These are phyloP conservation scores for Circinella minor DNA, from an alignment of 371 early-diverging fungal genomes.

Conservation along the genomic window DNA sequence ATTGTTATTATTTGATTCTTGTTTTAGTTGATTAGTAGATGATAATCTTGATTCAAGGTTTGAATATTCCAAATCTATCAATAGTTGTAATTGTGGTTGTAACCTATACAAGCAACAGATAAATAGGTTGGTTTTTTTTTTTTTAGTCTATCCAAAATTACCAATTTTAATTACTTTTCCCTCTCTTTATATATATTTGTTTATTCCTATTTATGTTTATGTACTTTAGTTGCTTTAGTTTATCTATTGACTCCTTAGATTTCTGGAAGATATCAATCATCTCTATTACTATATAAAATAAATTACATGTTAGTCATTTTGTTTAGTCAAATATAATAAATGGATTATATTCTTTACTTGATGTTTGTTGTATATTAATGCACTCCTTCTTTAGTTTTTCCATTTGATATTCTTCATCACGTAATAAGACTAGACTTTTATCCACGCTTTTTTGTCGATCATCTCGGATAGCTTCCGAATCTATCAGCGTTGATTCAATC, in stretches of 20 bases:
- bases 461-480: not conserved
- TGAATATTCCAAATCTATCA: not conserved
- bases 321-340: not conserved
- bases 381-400: slow-evolving; percentile 9
- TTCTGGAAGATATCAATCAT: slow-evolving; percentile 8
- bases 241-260: slow-evolving; percentile 9
- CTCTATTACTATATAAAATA: not conserved
- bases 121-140: not conserved
- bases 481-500: not conserved
- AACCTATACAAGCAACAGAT: not conserved
- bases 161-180: too few species aligned
- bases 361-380: not conserved
- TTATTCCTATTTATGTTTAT: not conserved
- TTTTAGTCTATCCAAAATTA: too few species aligned
- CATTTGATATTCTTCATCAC: not conserved
- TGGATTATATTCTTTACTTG: not conserved
- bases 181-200: too few species aligned
- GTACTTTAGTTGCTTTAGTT: slow-evolving; percentile 4
- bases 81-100: not conserved
- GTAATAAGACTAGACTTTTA: not conserved
- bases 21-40: not conserved
- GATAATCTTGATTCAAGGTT: not conserved
- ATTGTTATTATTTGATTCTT: not conserved
- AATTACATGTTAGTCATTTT: not conserved
- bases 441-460: slow-evolving; percentile 3